phyloP scores from a whole-genome alignment of 2,329 filamentous ascomycete genomes.

The Clarireedia monteithiana region DNA sequence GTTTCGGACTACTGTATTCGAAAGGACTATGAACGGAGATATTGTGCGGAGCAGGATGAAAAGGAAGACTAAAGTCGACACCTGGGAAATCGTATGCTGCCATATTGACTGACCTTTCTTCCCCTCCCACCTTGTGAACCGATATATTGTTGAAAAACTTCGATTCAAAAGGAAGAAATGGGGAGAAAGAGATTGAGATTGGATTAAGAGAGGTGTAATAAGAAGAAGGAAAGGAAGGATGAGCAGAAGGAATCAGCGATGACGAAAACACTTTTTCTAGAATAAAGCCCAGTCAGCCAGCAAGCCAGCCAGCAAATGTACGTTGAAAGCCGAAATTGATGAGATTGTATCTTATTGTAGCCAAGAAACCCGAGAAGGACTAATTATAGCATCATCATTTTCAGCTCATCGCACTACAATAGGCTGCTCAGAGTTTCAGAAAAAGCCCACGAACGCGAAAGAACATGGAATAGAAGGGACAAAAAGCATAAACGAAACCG shows the following conservation, averaged over 20 bases:
- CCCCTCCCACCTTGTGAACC: not conserved
- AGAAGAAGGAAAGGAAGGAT: no score
- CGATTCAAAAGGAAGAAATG: not conserved
- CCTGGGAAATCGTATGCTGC: constrained; percentile 1
- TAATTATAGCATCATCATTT: not conserved
- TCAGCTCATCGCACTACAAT: not conserved
- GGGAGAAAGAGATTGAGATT: not conserved
- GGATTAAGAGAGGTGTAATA: not conserved
- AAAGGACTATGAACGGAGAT: not conserved
- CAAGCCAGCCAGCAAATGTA: not conserved
- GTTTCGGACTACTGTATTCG: not conserved
- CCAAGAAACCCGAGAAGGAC: not conserved
- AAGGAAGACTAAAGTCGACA: constrained; percentile 1
- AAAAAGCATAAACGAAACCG: no score
- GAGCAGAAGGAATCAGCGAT: no score
- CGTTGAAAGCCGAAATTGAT: not conserved
- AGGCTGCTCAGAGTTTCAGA: not conserved
- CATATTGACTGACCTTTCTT: not conserved
- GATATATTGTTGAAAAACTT: no score
- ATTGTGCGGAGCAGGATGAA: not conserved
- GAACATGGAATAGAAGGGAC: not conserved
- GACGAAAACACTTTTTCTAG: no score
- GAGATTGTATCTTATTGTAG: not conserved
- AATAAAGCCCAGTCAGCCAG: no score
- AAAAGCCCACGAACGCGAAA: not conserved